Evolutionary conservation across 352 stramenopile genomes (phyloP).

Genomic region (Phytophthora sansomeana): DNA sequence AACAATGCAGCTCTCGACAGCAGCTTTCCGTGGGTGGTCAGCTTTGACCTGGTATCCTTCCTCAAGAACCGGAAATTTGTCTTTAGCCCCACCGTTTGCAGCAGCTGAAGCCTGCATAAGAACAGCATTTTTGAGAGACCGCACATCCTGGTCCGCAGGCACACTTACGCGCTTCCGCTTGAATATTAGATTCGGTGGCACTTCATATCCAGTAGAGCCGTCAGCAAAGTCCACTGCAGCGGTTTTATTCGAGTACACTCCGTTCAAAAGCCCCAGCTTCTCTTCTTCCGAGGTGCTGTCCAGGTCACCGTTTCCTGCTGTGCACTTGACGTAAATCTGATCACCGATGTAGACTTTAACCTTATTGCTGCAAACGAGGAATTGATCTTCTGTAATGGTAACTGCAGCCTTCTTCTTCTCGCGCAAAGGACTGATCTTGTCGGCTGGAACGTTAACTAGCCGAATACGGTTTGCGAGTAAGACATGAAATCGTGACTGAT

Average conservation of each 20-base stretch:
- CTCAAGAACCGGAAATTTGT: constrained; percentile 48
- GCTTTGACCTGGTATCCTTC: constrained; percentile 81
- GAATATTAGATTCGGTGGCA: constrained; percentile 61
- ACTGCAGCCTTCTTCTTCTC: constrained; percentile 67
- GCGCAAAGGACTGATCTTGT: constrained; percentile 66
- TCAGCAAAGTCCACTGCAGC: constrained; percentile 81
- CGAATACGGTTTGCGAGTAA: constrained; percentile 76
- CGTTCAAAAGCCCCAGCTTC: constrained; percentile 76
- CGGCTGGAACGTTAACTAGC: constrained; percentile 68
- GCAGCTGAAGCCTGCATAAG: constrained; percentile 62
- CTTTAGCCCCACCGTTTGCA: constrained; percentile 14
- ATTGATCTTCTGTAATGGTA: constrained; percentile 79
- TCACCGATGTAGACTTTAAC: constrained; percentile 81
- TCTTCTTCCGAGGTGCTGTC: constrained; percentile 58
- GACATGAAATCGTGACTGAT: constrained; percentile 57
- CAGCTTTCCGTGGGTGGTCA: constrained; percentile 64
- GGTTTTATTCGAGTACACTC: constrained; percentile 80
- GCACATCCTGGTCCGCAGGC: constrained; percentile 60
- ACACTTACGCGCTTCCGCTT: constrained; percentile 55
- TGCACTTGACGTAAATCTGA: constrained; percentile 74
- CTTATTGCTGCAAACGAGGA: constrained; percentile 66
- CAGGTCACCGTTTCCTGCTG: constrained; percentile 47
- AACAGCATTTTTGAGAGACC: constrained; percentile 80
- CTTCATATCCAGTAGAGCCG: constrained; percentile 76
- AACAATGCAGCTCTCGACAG: constrained; percentile 73